Conservation (phyloP, 2,329 filamentous ascomycete genomes). For the Beauveria sp. region DNA sequence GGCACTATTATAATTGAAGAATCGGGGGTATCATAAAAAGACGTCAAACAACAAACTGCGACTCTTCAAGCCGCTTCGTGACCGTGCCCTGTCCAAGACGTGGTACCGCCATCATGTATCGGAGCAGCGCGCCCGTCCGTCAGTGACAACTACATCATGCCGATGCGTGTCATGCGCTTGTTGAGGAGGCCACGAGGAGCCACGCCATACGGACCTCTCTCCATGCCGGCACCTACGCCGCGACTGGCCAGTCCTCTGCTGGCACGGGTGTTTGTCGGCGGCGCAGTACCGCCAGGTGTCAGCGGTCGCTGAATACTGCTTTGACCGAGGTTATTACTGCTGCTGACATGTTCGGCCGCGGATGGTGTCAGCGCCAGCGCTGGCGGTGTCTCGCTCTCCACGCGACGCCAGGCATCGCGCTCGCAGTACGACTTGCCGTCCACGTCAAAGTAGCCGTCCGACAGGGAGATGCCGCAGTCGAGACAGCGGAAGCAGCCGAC, state of each 20-base stretch:
- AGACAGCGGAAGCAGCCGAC: slow-evolving; percentile 77
- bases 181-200: slow-evolving; percentile 34
- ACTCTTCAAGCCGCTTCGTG: neutral
- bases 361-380: neutral
- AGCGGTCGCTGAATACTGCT: neutral
- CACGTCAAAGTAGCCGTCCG: slow-evolving; percentile 88
- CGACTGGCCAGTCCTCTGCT: slow-evolving; percentile 3
- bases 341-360: neutral
- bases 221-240: slow-evolving; percentile 8
- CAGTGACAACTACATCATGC: slow-evolving; percentile 41
- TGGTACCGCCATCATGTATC: neutral
- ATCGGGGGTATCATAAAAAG: neutral
- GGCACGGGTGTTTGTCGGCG: neutral
- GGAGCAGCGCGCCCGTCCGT: neutral
- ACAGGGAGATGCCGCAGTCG: slow-evolving; percentile 66
- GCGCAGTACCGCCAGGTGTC: neutral
- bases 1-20: neutral
- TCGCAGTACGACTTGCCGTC: slow-evolving; percentile 77
- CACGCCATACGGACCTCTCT: slow-evolving; percentile 15
- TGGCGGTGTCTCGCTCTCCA: slow-evolving; percentile 24
- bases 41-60: neutral
- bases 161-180: slow-evolving; percentile 54
- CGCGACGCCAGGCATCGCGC: slow-evolving; percentile 63
- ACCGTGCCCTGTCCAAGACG: neutral
- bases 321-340: too few relatives aligned